Evolutionary conservation across 2,329 filamentous ascomycete species (phyloP).

Genomic region (Pezicula radicicola): DNA sequence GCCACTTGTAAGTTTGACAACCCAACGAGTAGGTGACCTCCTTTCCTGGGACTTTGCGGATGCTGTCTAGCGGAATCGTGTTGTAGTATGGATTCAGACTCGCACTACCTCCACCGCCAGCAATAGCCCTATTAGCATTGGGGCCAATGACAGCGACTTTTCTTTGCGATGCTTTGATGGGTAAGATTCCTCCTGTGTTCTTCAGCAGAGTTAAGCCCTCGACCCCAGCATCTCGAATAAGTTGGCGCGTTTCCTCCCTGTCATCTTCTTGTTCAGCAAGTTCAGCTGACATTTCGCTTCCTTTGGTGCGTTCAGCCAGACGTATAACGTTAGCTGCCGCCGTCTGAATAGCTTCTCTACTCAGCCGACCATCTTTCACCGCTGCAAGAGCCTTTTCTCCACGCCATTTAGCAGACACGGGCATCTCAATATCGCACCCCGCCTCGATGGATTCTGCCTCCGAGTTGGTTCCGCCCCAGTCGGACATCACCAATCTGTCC

Average conservation of each 20-base stretch:
- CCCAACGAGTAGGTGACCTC: conserved; percentile 59
- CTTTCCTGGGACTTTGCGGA: conserved; percentile 49
- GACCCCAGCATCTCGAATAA: conserved; percentile 59
- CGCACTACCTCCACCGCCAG: conserved; percentile 66
- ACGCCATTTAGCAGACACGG: conserved; percentile 51
- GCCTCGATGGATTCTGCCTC: conserved; percentile 51
- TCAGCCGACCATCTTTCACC: conserved; percentile 45
- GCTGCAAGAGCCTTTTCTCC: conserved; percentile 55
- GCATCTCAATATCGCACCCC: conserved; percentile 57
- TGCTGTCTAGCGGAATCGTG: conserved; percentile 62
- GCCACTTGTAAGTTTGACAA: conserved; percentile 63
- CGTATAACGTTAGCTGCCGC: conserved; percentile 59
- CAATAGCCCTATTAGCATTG: conserved; percentile 64
- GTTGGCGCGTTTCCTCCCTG: conserved; percentile 51
- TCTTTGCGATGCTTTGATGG: conserved; percentile 50
- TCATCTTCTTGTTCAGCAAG: conserved; percentile 55
- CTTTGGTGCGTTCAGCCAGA: conserved; percentile 58
- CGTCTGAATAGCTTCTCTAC: conserved; percentile 47
- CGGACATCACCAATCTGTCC: conserved; percentile 51
- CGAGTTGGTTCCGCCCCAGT: conserved; percentile 58
- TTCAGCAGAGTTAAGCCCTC: conserved; percentile 64
- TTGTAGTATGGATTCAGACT: conserved; percentile 68
- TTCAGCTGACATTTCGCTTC: conserved; percentile 54
- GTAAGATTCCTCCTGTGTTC: conserved; percentile 57
- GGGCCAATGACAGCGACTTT: conserved; percentile 66